Evolutionary conservation across 2,329 filamentous ascomycete species (phyloP).

Genomic region (Nigrograna mackinnonii): DNA sequence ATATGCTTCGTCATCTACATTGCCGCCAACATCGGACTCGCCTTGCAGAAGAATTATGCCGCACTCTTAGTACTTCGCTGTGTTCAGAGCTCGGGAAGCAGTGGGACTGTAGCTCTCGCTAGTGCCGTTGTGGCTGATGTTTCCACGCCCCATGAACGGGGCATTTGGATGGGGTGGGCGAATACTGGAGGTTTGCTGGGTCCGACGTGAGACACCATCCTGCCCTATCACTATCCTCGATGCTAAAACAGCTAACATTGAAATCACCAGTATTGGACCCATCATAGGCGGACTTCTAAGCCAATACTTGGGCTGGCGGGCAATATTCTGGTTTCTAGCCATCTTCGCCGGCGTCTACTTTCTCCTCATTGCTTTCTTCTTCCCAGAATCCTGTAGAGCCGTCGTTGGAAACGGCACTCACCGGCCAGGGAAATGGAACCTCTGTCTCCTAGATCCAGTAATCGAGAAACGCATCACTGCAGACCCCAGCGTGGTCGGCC

Average conservation of each 20-base stretch:
- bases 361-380: constrained; percentile 28
- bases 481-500: neutral
- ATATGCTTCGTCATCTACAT: constrained; percentile 36
- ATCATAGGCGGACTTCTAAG: constrained; percentile 25
- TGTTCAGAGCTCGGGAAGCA: constrained; percentile 38
- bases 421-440: constrained; percentile 13
- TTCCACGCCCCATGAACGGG: constrained; percentile 67
- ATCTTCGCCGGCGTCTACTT: constrained; percentile 36
- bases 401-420: constrained; percentile 36
- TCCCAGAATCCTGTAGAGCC: constrained; percentile 40
- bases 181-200: constrained; percentile 49
- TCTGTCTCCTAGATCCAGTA: constrained; percentile 8
- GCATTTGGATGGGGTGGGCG: constrained; percentile 68
- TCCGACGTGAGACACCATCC: constrained; percentile 4
- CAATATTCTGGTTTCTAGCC: constrained; percentile 32
- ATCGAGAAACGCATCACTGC: constrained; percentile 1
- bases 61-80: constrained; percentile 27
- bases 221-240: neutral
- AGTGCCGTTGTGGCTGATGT: constrained; percentile 73
- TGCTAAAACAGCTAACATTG: neutral
- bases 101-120: constrained; percentile 54
- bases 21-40: constrained; percentile 28
- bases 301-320: constrained; percentile 27
- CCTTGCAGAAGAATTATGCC: constrained; percentile 25
- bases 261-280: constrained; percentile 11